Conservation (phyloP, 352 stramenopile species). For the Pythium monospermum region DNA sequence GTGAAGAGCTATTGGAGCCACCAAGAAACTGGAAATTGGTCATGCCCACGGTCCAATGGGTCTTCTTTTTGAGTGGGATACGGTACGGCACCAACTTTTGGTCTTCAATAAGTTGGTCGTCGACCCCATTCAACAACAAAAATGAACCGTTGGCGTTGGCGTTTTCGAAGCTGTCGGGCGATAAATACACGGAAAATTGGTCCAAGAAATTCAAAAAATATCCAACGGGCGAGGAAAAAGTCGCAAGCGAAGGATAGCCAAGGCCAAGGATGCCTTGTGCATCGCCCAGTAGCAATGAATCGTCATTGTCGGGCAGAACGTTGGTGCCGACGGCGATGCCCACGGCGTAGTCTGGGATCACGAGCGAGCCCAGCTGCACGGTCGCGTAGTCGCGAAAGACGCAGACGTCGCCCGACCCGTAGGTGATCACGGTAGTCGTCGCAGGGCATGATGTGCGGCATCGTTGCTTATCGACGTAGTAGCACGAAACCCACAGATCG, state of each 20-base stretch:
- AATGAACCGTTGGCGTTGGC: slow-evolving; percentile 50
- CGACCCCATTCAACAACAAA: slow-evolving; percentile 62
- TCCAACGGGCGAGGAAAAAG: slow-evolving; percentile 34
- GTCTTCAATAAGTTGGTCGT: slow-evolving; percentile 42
- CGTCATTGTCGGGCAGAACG: slow-evolving; percentile 36
- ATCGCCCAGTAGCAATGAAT: slow-evolving; percentile 33
- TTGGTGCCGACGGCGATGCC: slow-evolving; percentile 48
- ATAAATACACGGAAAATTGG: slow-evolving; percentile 69
- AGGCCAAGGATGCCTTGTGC: slow-evolving; percentile 64
- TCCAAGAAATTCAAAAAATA: slow-evolving; percentile 59
- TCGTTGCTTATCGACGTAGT: slow-evolving; percentile 32
- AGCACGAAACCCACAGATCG: slow-evolving; percentile 73
- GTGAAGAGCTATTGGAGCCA: no score
- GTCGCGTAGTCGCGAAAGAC: slow-evolving; percentile 33
- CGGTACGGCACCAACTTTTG: slow-evolving; percentile 40
- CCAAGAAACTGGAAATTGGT: slow-evolving; percentile 49
- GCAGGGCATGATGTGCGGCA: slow-evolving; percentile 45
- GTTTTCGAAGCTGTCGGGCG: slow-evolving; percentile 7
- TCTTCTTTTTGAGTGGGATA: slow-evolving; percentile 41
- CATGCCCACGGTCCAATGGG: slow-evolving; percentile 72
- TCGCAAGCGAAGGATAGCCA: slow-evolving; percentile 46
- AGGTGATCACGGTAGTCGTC: slow-evolving; percentile 38
- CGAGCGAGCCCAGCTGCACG: slow-evolving; percentile 44
- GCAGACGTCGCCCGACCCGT: slow-evolving; percentile 63
- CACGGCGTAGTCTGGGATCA: slow-evolving; percentile 44